phyloP scores from a whole-genome alignment of 1,284 basidiomycete genomes.

The Puccinia novopanici region DNA sequence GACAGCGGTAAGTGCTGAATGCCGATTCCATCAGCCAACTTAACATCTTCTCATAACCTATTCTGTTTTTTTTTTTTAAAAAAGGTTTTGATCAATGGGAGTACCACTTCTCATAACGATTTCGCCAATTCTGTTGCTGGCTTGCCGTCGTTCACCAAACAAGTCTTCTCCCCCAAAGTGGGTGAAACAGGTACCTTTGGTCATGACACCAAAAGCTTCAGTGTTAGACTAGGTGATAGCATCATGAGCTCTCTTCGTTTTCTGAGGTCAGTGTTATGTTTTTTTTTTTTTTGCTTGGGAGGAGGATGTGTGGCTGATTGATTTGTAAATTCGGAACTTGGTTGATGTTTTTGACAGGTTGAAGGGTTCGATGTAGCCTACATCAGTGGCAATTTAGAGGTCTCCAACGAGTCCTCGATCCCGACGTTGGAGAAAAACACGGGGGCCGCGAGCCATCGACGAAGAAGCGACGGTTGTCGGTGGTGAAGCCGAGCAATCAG shows the following conservation, averaged over 20 bases:
- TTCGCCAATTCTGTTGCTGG: slow-evolving; percentile 77
- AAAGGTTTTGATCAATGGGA: slow-evolving; percentile 83
- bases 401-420: slow-evolving; percentile 74
- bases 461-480: slow-evolving; percentile 22
- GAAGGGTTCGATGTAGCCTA: slow-evolving; percentile 96
- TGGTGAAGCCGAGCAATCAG: slow-evolving; percentile 34
- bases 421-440: slow-evolving; percentile 56
- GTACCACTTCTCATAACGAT: slow-evolving; percentile 68
- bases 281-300: too few relatives aligned
- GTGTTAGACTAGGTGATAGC: slow-evolving; percentile 87
- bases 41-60: too few relatives aligned
- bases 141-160: slow-evolving; percentile 81
- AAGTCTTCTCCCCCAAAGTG: slow-evolving; percentile 76
- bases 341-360: slow-evolving; percentile 65
- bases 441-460: slow-evolving; percentile 5
- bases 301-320: not conserved
- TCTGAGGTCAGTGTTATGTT: slow-evolving; percentile 67
- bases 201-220: slow-evolving; percentile 91
- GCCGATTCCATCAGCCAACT: slow-evolving; percentile 52
- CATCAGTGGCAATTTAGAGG: slow-evolving; percentile 78
- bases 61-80: too few relatives aligned
- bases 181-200: slow-evolving; percentile 83
- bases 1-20: slow-evolving; percentile 70
- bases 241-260: slow-evolving; percentile 78
- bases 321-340: slow-evolving; percentile 26